Evolutionary conservation across 2,329 filamentous ascomycete genomes (phyloP).

Genomic region (Lecanicillium sp.): DNA sequence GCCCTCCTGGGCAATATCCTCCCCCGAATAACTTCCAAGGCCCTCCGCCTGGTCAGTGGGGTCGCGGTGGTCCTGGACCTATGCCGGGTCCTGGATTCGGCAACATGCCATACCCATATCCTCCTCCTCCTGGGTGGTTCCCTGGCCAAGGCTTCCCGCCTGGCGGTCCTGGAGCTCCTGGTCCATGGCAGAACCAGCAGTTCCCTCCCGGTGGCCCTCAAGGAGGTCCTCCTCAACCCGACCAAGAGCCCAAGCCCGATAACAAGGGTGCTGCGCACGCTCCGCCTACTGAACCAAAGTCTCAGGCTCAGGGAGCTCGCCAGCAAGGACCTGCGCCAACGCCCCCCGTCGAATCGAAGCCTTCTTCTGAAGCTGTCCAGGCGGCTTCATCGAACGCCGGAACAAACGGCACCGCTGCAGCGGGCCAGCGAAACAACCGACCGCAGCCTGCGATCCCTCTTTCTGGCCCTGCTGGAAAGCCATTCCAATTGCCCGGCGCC

Average conservation of each 20-base stretch:
- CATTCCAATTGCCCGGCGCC: slow-evolving; percentile 24
- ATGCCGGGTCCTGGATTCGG: slow-evolving; percentile 53
- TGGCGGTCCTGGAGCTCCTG: slow-evolving; percentile 34
- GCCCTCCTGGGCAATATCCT: slow-evolving; percentile 28
- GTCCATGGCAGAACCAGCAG: slow-evolving; percentile 42
- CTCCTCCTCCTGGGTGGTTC: slow-evolving; percentile 70
- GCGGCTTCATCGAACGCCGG: slow-evolving; percentile 33
- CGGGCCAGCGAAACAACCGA: slow-evolving; percentile 29
- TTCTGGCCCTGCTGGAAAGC: slow-evolving; percentile 33
- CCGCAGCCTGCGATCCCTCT: slow-evolving; percentile 61
- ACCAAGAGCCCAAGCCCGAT: slow-evolving; percentile 31
- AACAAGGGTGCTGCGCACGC: slow-evolving; percentile 1
- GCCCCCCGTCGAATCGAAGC: slow-evolving; percentile 61
- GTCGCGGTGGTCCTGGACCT: slow-evolving; percentile 48
- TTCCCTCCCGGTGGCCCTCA: slow-evolving; percentile 55
- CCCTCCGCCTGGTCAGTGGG: slow-evolving; percentile 47
- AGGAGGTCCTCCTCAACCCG: slow-evolving; percentile 41
- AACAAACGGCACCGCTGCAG: slow-evolving; percentile 22
- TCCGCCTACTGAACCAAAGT: slow-evolving; percentile 46
- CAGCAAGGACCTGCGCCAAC: slow-evolving; percentile 46
- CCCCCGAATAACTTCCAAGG: slow-evolving; percentile 40
- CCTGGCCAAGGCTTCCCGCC: slow-evolving; percentile 70
- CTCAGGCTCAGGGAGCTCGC: slow-evolving; percentile 34
- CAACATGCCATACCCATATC: slow-evolving; percentile 60
- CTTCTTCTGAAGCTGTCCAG: slow-evolving; percentile 36